Evolutionary conservation across 352 stramenopile species (phyloP).

Genomic region (Pythium utonaiense): DNA sequence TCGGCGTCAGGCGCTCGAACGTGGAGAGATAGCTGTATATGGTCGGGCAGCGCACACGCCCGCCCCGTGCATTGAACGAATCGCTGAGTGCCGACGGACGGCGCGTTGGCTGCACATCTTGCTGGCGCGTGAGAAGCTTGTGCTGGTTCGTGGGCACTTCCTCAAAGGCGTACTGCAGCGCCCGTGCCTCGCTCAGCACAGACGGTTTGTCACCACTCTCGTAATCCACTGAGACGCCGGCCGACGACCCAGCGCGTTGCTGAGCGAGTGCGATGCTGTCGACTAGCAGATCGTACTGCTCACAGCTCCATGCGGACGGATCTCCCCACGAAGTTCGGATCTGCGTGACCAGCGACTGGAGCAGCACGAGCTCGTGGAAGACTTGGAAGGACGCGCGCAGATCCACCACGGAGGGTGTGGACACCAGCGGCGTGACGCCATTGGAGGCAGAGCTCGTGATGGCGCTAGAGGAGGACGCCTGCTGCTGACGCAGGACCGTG

Average conservation of each 20-base stretch:
- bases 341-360: constrained; percentile 50
- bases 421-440: background rate
- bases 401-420: constrained; percentile 29
- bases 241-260: constrained; percentile 29
- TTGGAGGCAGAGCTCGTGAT: background rate
- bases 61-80: background rate
- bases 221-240: background rate
- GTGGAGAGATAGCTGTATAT: constrained; percentile 76
- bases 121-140: constrained; percentile 21
- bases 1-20: constrained; percentile 47
- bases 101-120: background rate
- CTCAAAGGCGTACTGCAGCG: constrained; percentile 63
- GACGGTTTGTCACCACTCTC: constrained; percentile 24
- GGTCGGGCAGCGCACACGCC: constrained; percentile 49
- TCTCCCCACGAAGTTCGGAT: constrained; percentile 43
- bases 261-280: constrained; percentile 53
- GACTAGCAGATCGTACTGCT: constrained; percentile 62
- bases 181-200: constrained; percentile 41
- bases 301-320: constrained; percentile 42
- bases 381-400: constrained; percentile 64
- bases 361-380: constrained; percentile 61
- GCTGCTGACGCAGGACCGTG: constrained; percentile 16
- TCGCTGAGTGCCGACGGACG: constrained; percentile 1
- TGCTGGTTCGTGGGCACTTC: constrained; percentile 61
- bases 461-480: background rate